These are phyloP conservation scores for Lentinus brumalis DNA, from an alignment of 768 basidiomycete genomes.

Conservation along the genomic window DNA sequence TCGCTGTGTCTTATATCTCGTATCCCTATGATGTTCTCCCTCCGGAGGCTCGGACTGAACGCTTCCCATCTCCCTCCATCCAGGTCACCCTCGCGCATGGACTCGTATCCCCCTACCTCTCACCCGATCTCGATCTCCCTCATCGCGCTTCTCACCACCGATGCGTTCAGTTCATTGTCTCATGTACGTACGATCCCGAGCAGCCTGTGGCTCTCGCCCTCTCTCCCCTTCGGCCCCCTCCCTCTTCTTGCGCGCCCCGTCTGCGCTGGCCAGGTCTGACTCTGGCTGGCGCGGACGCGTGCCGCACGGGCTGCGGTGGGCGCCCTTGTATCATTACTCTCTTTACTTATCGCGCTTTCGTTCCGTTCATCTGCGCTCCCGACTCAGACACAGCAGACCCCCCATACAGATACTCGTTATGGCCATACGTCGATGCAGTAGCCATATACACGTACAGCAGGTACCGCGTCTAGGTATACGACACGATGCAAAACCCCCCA, in stretches of 20 bases:
- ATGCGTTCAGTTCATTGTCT: constrained; percentile 10
- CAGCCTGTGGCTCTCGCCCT: constrained; percentile 18
- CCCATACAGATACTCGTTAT: too few relatives aligned
- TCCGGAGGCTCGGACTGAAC: not conserved
- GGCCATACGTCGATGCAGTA: too few relatives aligned
- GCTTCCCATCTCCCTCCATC: not conserved
- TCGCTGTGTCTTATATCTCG: constrained; percentile 9
- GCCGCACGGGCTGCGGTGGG: constrained; percentile 12
- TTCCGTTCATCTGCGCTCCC: not conserved
- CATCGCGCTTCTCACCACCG: constrained; percentile 6
- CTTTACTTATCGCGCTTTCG: constrained; percentile 12
- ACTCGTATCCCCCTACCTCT: constrained; percentile 10
- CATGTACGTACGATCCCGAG: constrained; percentile 11
- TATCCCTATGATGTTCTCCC: constrained; percentile 8
- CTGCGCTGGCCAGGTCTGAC: not conserved
- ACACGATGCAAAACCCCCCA: too few relatives aligned
- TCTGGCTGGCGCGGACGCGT: not conserved
- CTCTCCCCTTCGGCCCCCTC: not conserved
- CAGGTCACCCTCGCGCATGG: constrained; percentile 2
- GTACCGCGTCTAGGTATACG: too few relatives aligned
- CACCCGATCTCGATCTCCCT: not conserved
- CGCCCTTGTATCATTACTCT: constrained; percentile 18
- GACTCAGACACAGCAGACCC: too few relatives aligned
- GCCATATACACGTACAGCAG: too few relatives aligned
- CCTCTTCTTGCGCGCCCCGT: not conserved